Conservation (phyloP, 768 basidiomycete genomes). For the Amanita subjunquillea region DNA sequence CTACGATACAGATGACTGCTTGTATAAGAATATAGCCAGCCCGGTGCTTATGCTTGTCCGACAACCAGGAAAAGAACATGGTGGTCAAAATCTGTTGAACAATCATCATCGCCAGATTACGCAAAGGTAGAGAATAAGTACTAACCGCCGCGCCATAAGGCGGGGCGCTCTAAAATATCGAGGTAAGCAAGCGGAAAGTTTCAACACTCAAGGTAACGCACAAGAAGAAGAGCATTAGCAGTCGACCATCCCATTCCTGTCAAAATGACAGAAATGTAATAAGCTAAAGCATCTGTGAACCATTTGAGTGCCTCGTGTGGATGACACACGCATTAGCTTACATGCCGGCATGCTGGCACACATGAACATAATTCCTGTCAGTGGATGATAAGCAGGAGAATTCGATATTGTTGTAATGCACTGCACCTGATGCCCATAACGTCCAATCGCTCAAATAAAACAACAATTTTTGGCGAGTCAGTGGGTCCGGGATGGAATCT, state of each 20-base stretch:
- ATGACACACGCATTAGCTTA: constrained; percentile 10
- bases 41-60: constrained; percentile 33
- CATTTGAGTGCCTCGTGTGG: neutral
- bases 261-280: constrained; percentile 38
- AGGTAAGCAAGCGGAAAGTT: neutral
- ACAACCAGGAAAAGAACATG: constrained; percentile 34
- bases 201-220: constrained; percentile 11
- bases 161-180: constrained; percentile 27
- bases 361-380: constrained; percentile 31
- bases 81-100: constrained; percentile 23
- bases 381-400: neutral
- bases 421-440: constrained; percentile 32
- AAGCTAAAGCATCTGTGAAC: constrained; percentile 27
- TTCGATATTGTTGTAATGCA: neutral
- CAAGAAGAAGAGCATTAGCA: constrained; percentile 29
- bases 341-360: constrained; percentile 34
- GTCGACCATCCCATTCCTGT: constrained; percentile 32
- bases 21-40: constrained; percentile 30
- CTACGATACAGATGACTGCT: constrained; percentile 26
- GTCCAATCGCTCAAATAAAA: constrained; percentile 34
- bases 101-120: neutral
- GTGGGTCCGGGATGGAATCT: constrained; percentile 33
- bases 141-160: constrained; percentile 33
- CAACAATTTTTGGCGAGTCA: constrained; percentile 26
- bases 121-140: neutral